Percentiles rank a stretch among this genome's conserved stretches.
Evolutionary conservation across 768 basidiomycete genomes (phyloP).

Genomic region (Dioszegia aurantiaca): DNA sequence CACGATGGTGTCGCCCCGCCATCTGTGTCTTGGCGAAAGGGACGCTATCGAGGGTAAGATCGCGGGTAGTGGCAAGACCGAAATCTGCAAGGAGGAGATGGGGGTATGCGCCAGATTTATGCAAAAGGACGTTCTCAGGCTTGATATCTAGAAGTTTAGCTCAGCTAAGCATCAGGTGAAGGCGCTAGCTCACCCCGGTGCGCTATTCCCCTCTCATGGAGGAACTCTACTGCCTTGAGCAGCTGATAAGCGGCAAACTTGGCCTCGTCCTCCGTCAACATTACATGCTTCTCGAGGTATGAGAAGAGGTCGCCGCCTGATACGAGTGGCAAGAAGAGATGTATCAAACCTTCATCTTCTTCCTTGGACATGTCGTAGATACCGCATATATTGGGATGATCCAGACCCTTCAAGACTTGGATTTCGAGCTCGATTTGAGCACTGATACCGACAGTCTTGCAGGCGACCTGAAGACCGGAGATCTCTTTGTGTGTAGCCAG

Average conservation of each 20-base stretch:
- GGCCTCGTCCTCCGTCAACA: slow-evolving; percentile 24
- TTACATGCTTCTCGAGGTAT: slow-evolving; percentile 20
- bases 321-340: slow-evolving; percentile 26
- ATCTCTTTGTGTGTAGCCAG: slow-evolving; percentile 14
- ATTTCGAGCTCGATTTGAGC: slow-evolving; percentile 17
- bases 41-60: background rate
- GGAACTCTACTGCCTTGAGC: slow-evolving; percentile 17
- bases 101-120: slow-evolving; percentile 23
- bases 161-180: background rate
- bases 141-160: slow-evolving; percentile 28
- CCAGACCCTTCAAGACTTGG: slow-evolving; percentile 10
- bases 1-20: background rate
- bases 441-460: slow-evolving; percentile 19
- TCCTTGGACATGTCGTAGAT: slow-evolving; percentile 25
- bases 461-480: slow-evolving; percentile 19
- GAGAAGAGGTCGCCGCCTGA: slow-evolving; percentile 35
- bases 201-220: slow-evolving; percentile 28
- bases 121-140: slow-evolving; percentile 36
- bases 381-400: slow-evolving; percentile 29
- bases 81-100: slow-evolving; percentile 33
- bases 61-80: slow-evolving; percentile 17
- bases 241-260: slow-evolving; percentile 30
- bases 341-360: slow-evolving; percentile 8
- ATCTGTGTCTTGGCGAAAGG: background rate
- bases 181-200: slow-evolving; percentile 30